A percentile compares a stretch with the other conserved stretches of the same genome.
Evolutionary conservation across 257 asterid species (phyloP).

Genomic region (Gynochthodes officinalis): DNA sequence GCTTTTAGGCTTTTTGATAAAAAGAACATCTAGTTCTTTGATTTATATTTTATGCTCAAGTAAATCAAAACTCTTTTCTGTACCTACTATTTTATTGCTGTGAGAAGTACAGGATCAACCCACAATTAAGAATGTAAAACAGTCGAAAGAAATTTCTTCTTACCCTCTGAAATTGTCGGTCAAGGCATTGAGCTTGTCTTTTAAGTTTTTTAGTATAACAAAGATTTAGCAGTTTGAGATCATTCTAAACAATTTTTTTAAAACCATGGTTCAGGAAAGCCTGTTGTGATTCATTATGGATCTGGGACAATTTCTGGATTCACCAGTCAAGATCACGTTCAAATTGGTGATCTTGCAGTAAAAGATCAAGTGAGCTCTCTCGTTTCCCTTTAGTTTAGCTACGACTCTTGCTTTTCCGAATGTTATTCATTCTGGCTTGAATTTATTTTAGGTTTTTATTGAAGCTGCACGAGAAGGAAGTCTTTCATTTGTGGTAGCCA

Average conservation of each 20-base stretch:
- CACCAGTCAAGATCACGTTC: constrained; percentile 84
- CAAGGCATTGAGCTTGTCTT: not conserved
- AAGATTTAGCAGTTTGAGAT: not conserved
- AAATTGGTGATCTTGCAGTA: constrained; percentile 83
- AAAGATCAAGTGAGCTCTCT: constrained; percentile 67
- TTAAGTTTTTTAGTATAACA: not conserved
- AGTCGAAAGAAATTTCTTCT: not conserved
- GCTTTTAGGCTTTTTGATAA: not conserved
- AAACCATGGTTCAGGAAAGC: constrained; percentile 46
- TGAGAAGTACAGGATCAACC: too few relatives aligned
- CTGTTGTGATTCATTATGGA: constrained; percentile 73
- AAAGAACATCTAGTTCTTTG: not conserved
- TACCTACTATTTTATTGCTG: not conserved
- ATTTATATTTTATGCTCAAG: not conserved
- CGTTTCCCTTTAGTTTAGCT: constrained; percentile 2
- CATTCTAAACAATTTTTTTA: not conserved
- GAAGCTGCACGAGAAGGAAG: constrained; percentile 85
- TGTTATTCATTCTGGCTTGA: not conserved
- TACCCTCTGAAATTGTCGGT: not conserved
- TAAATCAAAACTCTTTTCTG: not conserved
- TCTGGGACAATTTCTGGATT: constrained; percentile 85
- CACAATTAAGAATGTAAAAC: too few relatives aligned
- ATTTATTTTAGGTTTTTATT: constrained; percentile 60
- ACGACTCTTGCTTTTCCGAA: not conserved
- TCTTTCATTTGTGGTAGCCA: constrained; percentile 64